phyloP scores from a whole-genome alignment of 1,139 yeast species.

The Kurtzmaniella quercitrusa region DNA sequence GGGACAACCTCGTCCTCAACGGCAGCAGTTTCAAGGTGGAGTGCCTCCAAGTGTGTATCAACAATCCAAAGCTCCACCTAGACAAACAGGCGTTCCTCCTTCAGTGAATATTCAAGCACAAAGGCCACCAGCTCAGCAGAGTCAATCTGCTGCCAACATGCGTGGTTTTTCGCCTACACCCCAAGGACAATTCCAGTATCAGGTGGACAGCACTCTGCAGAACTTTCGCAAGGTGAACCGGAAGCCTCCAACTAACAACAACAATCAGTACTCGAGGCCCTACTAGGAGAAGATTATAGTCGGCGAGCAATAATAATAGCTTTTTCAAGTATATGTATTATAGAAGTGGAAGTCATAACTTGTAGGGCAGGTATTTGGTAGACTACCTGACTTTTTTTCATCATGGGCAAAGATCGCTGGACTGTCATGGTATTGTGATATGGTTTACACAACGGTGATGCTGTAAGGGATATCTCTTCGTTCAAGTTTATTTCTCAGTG shows the following conservation, averaged over 20 bases:
- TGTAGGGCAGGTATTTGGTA: neutral
- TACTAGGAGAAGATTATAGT: too few species aligned
- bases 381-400: too few species aligned
- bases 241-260: conserved; percentile 2
- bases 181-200: conserved; percentile 12
- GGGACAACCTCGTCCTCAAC: conserved; percentile 7
- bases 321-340: neutral
- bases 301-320: too few species aligned
- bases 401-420: too few species aligned
- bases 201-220: conserved; percentile 6
- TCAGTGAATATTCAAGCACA: conserved; percentile 7
- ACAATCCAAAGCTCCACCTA: conserved; percentile 4
- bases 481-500: too few species aligned
- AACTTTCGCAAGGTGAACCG: conserved; percentile 1
- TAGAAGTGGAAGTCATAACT: neutral
- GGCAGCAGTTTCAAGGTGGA: conserved; percentile 3
- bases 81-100: conserved; percentile 11
- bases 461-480: too few species aligned
- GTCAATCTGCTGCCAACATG: conserved; percentile 13
- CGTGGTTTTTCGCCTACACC: conserved; percentile 9
- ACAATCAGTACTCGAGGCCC: conserved; percentile 5
- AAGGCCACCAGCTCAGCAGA: conserved; percentile 10
- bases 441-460: too few species aligned
- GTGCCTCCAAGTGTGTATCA: conserved; percentile 6
- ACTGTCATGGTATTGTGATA: too few species aligned